These are phyloP conservation scores for Thamnidium elegans DNA, from an alignment of 192 early-diverging fungal genomes.

Conservation along the genomic window DNA sequence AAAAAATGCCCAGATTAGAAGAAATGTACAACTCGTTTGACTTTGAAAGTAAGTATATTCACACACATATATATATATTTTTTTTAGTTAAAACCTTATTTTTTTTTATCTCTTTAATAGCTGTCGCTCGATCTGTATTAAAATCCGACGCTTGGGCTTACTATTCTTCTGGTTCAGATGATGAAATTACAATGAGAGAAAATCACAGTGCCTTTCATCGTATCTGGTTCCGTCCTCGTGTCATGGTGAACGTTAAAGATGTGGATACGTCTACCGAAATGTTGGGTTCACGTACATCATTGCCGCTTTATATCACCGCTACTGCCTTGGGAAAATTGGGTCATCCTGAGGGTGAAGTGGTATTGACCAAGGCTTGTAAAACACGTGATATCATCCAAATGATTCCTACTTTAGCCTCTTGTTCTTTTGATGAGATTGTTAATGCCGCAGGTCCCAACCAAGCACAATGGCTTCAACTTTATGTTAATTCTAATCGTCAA, in stretches of 20 bases:
- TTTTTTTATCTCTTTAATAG: constrained; percentile 24
- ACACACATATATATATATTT: background rate
- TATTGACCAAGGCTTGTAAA: constrained; percentile 53
- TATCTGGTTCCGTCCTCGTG: constrained; percentile 67
- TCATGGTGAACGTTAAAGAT: constrained; percentile 70
- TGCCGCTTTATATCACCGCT: constrained; percentile 76
- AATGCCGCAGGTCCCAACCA: constrained; percentile 40
- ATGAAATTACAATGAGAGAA: constrained; percentile 79
- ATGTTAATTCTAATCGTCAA: constrained; percentile 71
- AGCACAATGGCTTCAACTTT: constrained; percentile 77
- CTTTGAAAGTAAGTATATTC: constrained; percentile 51
- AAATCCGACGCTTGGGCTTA: constrained; percentile 76
- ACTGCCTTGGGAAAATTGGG: constrained; percentile 71
- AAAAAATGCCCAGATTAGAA: constrained; percentile 49
- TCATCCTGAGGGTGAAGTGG: constrained; percentile 72
- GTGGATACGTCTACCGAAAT: constrained; percentile 63
- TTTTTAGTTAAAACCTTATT: background rate
- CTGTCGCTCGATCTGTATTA: constrained; percentile 53
- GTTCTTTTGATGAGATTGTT: constrained; percentile 64
- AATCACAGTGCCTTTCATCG: constrained; percentile 77
- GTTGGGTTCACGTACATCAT: constrained; percentile 51
- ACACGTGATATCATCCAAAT: constrained; percentile 65
- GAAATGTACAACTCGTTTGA: constrained; percentile 70
- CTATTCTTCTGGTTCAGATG: constrained; percentile 77
- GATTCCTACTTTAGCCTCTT: constrained; percentile 77